Evolutionary conservation across 2,329 filamentous ascomycete species (phyloP).

Genomic region (Xenosphaeropsis pyriputrescens): DNA sequence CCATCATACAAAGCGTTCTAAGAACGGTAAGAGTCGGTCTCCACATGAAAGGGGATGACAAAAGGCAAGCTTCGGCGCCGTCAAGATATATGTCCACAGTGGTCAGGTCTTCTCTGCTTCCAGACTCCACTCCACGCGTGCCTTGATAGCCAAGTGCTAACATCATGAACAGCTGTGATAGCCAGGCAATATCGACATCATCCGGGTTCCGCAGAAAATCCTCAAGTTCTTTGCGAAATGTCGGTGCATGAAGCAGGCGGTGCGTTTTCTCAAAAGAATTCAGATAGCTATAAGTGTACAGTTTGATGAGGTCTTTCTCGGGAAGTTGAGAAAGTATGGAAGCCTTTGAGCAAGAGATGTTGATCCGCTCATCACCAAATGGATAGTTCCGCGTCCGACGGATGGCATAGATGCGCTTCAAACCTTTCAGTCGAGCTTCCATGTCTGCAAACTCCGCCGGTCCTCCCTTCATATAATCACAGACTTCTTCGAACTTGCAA

Average conservation of each 20-base stretch:
- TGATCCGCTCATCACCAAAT: slow-evolving; percentile 3
- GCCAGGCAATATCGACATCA: slow-evolving; percentile 4
- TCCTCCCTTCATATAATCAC: slow-evolving; percentile 1
- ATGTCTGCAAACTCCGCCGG: background rate
- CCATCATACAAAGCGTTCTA: slow-evolving; percentile 36
- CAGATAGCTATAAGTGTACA: slow-evolving; percentile 22
- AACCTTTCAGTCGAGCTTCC: background rate
- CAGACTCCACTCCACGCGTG: slow-evolving; percentile 7
- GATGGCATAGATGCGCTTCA: slow-evolving; percentile 9
- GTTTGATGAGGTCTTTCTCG: slow-evolving; percentile 18
- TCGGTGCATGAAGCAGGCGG: slow-evolving; percentile 29
- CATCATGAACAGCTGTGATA: slow-evolving; percentile 11
- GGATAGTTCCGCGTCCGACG: slow-evolving; percentile 7
- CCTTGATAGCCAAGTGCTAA: slow-evolving; percentile 11
- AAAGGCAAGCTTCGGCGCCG: slow-evolving; percentile 30
- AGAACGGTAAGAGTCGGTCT: slow-evolving; percentile 30
- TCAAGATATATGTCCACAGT: slow-evolving; percentile 9
- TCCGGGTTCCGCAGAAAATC: slow-evolving; percentile 22
- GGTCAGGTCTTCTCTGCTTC: slow-evolving; percentile 4
- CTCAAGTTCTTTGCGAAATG: slow-evolving; percentile 27
- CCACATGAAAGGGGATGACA: slow-evolving; percentile 28
- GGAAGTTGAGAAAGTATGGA: slow-evolving; percentile 8
- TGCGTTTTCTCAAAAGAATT: slow-evolving; percentile 26
- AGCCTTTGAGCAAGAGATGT: slow-evolving; percentile 4
- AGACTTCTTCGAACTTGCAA: background rate